Evolutionary conservation across 2,329 filamentous ascomycete genomes (phyloP).

Genomic region (Apiospora phragmitis): DNA sequence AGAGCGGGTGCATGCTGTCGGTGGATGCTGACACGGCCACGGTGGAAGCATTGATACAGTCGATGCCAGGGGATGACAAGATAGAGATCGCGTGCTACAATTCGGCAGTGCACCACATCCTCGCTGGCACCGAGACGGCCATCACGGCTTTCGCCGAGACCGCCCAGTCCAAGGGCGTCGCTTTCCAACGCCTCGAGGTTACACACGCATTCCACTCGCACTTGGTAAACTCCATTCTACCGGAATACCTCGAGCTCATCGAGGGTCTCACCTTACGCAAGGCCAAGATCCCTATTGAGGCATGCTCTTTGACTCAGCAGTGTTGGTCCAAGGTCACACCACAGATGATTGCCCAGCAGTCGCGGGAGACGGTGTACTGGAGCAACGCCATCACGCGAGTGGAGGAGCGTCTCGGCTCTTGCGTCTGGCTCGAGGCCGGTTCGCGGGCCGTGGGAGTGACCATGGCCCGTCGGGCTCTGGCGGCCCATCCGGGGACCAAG

Average conservation of each 20-base stretch:
- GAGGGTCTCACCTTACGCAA: conserved; percentile 10
- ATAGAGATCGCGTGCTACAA: conserved; percentile 1
- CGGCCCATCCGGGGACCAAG: neutral
- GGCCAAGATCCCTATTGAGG: conserved; percentile 15
- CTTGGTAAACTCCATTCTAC: conserved; percentile 13
- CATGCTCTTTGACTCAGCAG: neutral
- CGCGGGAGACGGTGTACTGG: conserved; percentile 20
- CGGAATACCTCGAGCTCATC: neutral
- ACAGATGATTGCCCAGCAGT: conserved; percentile 15
- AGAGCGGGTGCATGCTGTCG: conserved; percentile 39
- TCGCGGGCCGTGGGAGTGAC: conserved; percentile 17
- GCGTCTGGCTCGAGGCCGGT: conserved; percentile 20
- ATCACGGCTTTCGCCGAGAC: neutral
- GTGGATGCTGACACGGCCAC: conserved; percentile 21
- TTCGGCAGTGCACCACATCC: neutral
- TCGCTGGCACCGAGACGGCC: neutral
- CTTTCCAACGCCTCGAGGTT: conserved; percentile 15
- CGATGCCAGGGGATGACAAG: neutral
- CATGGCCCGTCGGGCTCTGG: conserved; percentile 16
- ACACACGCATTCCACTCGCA: conserved; percentile 19
- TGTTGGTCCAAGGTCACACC: conserved; percentile 8
- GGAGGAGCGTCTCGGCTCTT: conserved; percentile 4
- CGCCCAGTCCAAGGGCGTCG: neutral
- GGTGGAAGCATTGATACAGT: neutral
- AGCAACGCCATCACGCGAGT: conserved; percentile 17